These are phyloP conservation scores for Alopecurus myosuroides DNA, from an alignment of 176 grass and related monocot species.

Conservation along the genomic window DNA sequence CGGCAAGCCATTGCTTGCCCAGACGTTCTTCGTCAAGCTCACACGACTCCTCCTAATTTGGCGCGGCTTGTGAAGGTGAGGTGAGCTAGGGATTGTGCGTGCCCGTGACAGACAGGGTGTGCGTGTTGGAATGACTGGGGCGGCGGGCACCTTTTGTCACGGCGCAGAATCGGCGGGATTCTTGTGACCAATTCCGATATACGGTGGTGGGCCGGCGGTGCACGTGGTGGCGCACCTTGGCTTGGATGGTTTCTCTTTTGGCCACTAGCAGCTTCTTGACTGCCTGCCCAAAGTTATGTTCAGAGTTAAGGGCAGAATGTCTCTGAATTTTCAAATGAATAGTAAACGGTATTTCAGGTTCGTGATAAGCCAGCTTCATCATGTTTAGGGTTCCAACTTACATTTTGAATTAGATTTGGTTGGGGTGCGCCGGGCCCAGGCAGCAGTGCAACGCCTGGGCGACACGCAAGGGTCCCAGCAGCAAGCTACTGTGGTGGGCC, in stretches of 20 bases:
- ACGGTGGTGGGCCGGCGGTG: not conserved
- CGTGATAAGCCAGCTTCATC: no score
- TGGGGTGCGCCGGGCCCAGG: not conserved
- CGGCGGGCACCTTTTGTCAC: conserved; percentile 42
- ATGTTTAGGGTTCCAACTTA: no score
- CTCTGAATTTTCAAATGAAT: no score
- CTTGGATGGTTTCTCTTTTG: not conserved
- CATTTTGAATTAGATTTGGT: no score
- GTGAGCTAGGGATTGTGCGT: not conserved
- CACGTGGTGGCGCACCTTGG: conserved; percentile 3
- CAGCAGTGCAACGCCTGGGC: no score
- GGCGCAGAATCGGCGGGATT: conserved; percentile 38
- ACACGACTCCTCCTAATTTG: not conserved
- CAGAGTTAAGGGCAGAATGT: not conserved
- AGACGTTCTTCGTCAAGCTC: no score
- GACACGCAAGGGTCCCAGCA: no score
- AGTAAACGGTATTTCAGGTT: no score
- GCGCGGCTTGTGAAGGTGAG: not conserved
- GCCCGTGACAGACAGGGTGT: conserved; percentile 35
- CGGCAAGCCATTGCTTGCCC: conserved; percentile 15
- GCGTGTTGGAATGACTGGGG: not conserved
- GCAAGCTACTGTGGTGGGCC: no score
- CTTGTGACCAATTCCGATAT: conserved; percentile 4
- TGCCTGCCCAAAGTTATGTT: not conserved
- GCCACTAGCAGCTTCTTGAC: not conserved